Percentiles rank a stretch among this genome's conserved stretches.
Conservation (phyloP, 257 asterid genomes). For the Penstemon newberryi region DNA sequence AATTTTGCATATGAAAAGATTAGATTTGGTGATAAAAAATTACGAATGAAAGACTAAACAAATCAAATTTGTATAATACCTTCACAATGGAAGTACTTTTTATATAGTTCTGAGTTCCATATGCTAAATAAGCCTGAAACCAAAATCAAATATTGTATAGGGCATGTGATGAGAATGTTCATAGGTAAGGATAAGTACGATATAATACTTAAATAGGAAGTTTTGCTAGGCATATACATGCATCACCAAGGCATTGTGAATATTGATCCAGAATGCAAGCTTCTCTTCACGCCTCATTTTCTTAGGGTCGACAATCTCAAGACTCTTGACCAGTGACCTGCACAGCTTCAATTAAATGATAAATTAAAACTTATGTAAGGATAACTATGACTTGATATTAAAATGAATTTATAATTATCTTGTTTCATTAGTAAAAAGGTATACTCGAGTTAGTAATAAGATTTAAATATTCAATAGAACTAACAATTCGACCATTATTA, state of each 20-base stretch:
- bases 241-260: conserved; percentile 92
- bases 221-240: conserved; percentile 52
- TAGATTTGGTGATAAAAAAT: conserved; percentile 23
- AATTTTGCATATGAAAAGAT: conserved; percentile 12
- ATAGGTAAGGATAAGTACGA: conserved; percentile 4
- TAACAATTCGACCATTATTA: too few species aligned
- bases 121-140: conserved; percentile 86
- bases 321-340: conserved; percentile 76
- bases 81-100: conserved; percentile 62
- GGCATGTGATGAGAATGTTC: too few species aligned
- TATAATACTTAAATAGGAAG: conserved; percentile 12
- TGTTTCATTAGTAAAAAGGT: neutral
- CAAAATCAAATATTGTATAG: neutral
- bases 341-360: conserved; percentile 33
- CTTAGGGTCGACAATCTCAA: conserved; percentile 72
- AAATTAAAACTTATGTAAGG: conserved; percentile 11
- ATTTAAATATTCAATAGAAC: too few species aligned
- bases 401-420: neutral
- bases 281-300: conserved; percentile 86
- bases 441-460: neutral
- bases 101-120: conserved; percentile 70
- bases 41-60: conserved; percentile 10
- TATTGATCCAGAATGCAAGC: conserved; percentile 83
- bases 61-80: conserved; percentile 39
- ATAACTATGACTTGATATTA: neutral